Conservation (phyloP, 1,284 basidiomycete genomes). For the Xerocomus nothofagi region DNA sequence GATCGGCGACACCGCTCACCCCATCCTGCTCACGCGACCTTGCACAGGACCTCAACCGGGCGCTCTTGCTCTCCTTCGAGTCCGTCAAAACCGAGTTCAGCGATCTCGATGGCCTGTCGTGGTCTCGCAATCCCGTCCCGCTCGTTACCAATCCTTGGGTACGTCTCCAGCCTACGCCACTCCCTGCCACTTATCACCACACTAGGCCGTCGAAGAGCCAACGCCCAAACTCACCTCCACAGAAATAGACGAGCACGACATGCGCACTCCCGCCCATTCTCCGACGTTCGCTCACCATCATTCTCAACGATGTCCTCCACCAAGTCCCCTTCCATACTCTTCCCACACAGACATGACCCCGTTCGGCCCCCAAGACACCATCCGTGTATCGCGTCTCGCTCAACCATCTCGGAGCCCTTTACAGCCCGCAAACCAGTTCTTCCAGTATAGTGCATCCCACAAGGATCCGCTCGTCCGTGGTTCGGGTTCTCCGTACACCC, state of each 20-base stretch:
- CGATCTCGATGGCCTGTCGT: slow-evolving; percentile 49
- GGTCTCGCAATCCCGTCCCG: slow-evolving; percentile 35
- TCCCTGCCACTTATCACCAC: slow-evolving; percentile 2
- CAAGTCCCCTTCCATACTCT: slow-evolving; percentile 26
- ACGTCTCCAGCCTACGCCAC: slow-evolving; percentile 9
- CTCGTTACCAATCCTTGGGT: slow-evolving; percentile 29
- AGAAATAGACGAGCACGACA: slow-evolving; percentile 22
- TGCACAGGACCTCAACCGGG: slow-evolving; percentile 41
- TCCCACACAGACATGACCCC: slow-evolving; percentile 36
- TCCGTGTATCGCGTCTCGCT: slow-evolving; percentile 34
- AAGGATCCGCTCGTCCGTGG: slow-evolving; percentile 10
- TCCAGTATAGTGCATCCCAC: slow-evolving; percentile 7
- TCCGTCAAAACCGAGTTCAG: slow-evolving; percentile 49
- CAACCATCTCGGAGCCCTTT: slow-evolving; percentile 24
- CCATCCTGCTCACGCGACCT: slow-evolving; percentile 7
- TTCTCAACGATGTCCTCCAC: slow-evolving; percentile 7
- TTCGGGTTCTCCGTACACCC: slow-evolving; percentile 7
- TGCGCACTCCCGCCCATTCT: slow-evolving; percentile 9
- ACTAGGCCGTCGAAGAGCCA: slow-evolving; percentile 29
- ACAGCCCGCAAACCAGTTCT: slow-evolving; percentile 29
- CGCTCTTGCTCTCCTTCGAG: slow-evolving; percentile 41
- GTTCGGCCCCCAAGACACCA: slow-evolving; percentile 39
- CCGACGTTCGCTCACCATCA: slow-evolving; percentile 9
- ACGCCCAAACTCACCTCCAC: slow-evolving; percentile 28
- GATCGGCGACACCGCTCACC: background rate